Conservation (phyloP, 176 grass and related monocot genomes). For the Miscanthus lutarioriparius region DNA sequence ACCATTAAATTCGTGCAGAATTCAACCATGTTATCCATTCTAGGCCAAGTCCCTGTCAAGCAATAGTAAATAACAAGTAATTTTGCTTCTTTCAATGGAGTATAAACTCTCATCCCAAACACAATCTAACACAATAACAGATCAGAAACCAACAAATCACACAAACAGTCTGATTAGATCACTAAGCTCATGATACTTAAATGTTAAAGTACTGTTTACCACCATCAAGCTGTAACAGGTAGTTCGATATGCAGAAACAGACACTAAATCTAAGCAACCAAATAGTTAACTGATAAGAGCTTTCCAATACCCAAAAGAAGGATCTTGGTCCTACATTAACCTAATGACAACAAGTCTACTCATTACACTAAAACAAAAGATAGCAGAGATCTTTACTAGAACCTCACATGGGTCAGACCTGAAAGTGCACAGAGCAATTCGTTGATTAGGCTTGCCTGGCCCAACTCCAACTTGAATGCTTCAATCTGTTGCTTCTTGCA, state of each 20-base stretch:
- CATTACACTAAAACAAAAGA: background rate
- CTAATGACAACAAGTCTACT: background rate
- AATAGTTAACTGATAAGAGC: background rate
- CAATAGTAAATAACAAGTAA: no score
- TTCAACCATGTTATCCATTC: no score
- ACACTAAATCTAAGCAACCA: background rate
- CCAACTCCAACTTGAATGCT: background rate
- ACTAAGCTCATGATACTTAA: background rate
- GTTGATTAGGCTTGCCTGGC: background rate
- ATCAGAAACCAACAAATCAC: no score
- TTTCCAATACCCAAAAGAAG: background rate
- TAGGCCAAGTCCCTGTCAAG: no score
- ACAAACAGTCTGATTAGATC: no score
- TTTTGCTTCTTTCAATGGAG: no score
- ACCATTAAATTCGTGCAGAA: no score
- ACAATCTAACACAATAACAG: no score
- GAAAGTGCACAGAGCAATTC: background rate
- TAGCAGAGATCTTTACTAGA: background rate
- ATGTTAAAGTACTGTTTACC: background rate
- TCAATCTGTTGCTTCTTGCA: slow-evolving; percentile 2
- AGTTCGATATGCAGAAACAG: background rate
- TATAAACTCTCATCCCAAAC: no score
- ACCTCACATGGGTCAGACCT: background rate
- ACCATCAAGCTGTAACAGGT: background rate
- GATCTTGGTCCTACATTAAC: background rate